Base-by-base conservation (phyloP, 106 monocot species). In the Chionographis japonica region DNA sequence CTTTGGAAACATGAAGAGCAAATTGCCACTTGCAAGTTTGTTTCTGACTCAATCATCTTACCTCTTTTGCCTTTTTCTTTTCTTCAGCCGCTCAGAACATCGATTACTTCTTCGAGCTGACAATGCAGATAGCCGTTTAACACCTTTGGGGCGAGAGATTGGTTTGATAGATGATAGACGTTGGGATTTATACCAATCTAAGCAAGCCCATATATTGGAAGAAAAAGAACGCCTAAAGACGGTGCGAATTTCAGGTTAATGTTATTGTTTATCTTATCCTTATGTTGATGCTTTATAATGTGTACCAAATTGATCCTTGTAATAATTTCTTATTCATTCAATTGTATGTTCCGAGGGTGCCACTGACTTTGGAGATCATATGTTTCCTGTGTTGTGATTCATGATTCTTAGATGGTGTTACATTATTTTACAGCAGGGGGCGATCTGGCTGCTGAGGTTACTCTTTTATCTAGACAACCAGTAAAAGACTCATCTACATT, bases 41-140 rank as follows among this genome's bases (percentile, higher is more conserved):
- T 36, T 12, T 19, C 16, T 68, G 14, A 68, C 60, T 18, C 6
- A 27, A 27, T 27, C 27, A 1, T 27, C 27, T 27, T 27, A 27
- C 27, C 27, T 27, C 27, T 27, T 27, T 0, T 27, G 27, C 27
- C 1, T 4, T 71, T 27, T 71, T 75, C 37, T 67, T 52, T 37
- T 40, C 51, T 42, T 36, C 68, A 98, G 98, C 65, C 98, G 98
- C 7, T 93, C 98, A 72, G 98, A 98, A 63, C 90, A 98, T 65
- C 75, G 98, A 70, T 67, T 98, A 52, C 87, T 98, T 52, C 83
- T 98, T 61, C 92, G 98, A 58, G 60, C 93, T 61, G 98, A 98
- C 58, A 98, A 98, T 88, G 98, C 98, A 9, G 98, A 98, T 68
- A 93, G 92, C 60, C 89, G 98, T 68, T 79, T 98, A 72, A 98